Conservation (phyloP, 164 flowering plant genomes). For the Chimonanthus salicifolius region DNA sequence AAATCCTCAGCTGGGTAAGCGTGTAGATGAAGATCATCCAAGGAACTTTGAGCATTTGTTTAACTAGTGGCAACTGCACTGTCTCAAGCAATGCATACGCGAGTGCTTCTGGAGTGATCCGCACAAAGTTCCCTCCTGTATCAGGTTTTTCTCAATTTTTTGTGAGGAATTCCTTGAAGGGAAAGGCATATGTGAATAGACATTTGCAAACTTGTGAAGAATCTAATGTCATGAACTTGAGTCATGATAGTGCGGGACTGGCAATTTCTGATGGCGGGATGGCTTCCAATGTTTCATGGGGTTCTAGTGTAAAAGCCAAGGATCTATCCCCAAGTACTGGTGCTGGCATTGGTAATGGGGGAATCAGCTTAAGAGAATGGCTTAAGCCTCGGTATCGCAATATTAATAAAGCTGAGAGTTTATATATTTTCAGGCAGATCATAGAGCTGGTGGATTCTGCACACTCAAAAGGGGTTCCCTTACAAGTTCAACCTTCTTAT, state of each 20-base stretch:
- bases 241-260: slow-evolving; percentile 21
- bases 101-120: slow-evolving; percentile 37
- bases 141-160: slow-evolving; percentile 78
- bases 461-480: slow-evolving; percentile 58
- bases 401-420: slow-evolving; percentile 43
- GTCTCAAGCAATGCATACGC: slow-evolving; percentile 11
- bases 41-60: slow-evolving; percentile 17
- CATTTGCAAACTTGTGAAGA: slow-evolving; percentile 28
- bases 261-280: slow-evolving; percentile 15
- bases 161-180: slow-evolving; percentile 61
- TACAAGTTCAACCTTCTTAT: slow-evolving; percentile 66
- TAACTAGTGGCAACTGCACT: slow-evolving; percentile 19
- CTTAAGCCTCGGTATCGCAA: slow-evolving; percentile 35
- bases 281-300: slow-evolving; percentile 26
- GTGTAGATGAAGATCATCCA: slow-evolving; percentile 14
- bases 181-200: slow-evolving; percentile 54
- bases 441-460: slow-evolving; percentile 54
- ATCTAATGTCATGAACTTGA: slow-evolving; percentile 17
- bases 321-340: slow-evolving; percentile 16
- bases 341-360: slow-evolving; percentile 21
- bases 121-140: slow-evolving; percentile 60
- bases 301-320: slow-evolving; percentile 18
- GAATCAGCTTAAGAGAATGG: slow-evolving; percentile 66
- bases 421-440: slow-evolving; percentile 63
- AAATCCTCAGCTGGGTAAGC: slow-evolving; percentile 13